These are phyloP conservation scores for Hypoxylon sp. DNA, from an alignment of 2,329 filamentous ascomycete genomes.

Conservation along the genomic window DNA sequence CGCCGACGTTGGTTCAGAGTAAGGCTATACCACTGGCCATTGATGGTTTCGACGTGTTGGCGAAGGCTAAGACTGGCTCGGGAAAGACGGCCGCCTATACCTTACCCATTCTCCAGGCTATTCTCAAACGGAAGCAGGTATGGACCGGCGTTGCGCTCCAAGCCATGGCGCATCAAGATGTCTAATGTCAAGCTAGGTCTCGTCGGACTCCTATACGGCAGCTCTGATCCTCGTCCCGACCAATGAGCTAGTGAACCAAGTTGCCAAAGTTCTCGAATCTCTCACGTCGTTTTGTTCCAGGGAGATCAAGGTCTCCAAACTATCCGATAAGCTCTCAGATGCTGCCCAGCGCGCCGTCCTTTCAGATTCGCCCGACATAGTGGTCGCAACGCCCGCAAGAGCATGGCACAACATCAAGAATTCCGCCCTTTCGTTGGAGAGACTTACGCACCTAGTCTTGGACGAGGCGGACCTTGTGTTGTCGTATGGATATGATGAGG, in stretches of 20 bases:
- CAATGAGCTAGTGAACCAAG: conserved; percentile 92
- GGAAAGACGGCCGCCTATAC: conserved; percentile 98
- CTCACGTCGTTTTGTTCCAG: conserved; percentile 89
- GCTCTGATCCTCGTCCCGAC: conserved; percentile 95
- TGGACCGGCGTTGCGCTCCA: conserved; percentile 35
- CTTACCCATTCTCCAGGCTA: conserved; percentile 86
- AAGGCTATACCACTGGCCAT: conserved; percentile 90
- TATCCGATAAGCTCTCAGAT: conserved; percentile 91
- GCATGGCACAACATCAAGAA: conserved; percentile 83
- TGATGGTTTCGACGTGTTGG: conserved; percentile 89
- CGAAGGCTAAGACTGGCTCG: conserved; percentile 93
- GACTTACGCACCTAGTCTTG: conserved; percentile 83
- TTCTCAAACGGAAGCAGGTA: conserved; percentile 83
- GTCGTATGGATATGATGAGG: conserved; percentile 94
- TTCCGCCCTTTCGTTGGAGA: conserved; percentile 77
- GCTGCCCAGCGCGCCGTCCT: conserved; percentile 90
- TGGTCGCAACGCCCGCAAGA: conserved; percentile 91
- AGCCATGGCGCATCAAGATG: neutral
- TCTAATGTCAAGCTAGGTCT: conserved; percentile 57
- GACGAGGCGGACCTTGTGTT: conserved; percentile 96
- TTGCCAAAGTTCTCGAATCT: conserved; percentile 81
- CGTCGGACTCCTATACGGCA: conserved; percentile 70
- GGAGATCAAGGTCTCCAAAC: conserved; percentile 84
- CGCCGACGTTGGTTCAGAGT: conserved; percentile 89
- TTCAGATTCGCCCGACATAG: conserved; percentile 86